Conservation (phyloP, 2,329 filamentous ascomycete genomes). For the Ceratocystis huliohia region DNA sequence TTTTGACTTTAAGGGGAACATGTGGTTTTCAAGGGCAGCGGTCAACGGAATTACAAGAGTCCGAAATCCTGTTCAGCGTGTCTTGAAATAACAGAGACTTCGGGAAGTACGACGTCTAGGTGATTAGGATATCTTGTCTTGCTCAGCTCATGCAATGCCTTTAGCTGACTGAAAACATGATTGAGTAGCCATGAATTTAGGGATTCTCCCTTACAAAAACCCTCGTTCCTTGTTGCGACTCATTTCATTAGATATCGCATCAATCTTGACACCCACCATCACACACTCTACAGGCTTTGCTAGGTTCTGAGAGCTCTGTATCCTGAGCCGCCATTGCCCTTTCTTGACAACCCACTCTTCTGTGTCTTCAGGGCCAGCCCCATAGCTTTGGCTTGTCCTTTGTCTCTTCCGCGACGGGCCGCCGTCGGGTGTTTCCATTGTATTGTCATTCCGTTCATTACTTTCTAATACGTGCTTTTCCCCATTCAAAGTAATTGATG, state of each 20-base stretch:
- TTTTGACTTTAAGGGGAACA: not conserved
- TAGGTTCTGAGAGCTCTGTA: conserved; percentile 39
- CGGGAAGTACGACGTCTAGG: not conserved
- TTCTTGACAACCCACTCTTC: conserved; percentile 51
- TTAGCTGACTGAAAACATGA: not conserved
- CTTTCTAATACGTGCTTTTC: conserved; percentile 31
- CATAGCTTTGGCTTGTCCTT: conserved; percentile 1
- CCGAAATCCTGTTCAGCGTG: not conserved
- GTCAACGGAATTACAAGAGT: not conserved
- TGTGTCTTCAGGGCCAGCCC: not conserved
- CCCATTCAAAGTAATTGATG: conserved; percentile 48
- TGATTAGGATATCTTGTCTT: not conserved
- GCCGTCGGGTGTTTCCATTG: conserved; percentile 24
- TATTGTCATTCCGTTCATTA: conserved; percentile 23
- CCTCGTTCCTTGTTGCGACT: conserved; percentile 51
- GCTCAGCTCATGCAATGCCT: not conserved
- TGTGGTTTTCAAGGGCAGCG: not conserved
- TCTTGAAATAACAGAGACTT: not conserved
- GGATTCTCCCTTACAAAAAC: conserved; percentile 40
- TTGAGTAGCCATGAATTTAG: not conserved
- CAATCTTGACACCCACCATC: conserved; percentile 62
- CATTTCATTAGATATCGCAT: conserved; percentile 54
- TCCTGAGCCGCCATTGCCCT: conserved; percentile 59
- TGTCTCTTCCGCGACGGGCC: conserved; percentile 22
- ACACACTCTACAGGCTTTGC: conserved; percentile 53